Evolutionary conservation across 768 basidiomycete genomes (phyloP).

Genomic region (Leucogyrophana mollusca): DNA sequence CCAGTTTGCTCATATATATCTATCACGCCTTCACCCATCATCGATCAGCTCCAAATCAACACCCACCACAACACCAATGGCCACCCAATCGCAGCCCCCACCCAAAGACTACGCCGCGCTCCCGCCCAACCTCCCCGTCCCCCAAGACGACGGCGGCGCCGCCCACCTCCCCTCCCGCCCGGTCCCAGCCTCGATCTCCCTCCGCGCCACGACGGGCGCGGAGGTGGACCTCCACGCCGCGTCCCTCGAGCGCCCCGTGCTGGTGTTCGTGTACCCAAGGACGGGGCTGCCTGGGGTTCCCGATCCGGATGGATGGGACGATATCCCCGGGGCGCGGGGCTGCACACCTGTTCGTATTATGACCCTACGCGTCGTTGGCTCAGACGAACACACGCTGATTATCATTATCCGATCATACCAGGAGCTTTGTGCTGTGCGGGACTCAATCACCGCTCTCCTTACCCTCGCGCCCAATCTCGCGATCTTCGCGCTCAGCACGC

Average conservation of each 20-base stretch:
- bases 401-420: conserved; percentile 2
- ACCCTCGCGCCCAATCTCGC: conserved; percentile 1
- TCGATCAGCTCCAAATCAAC: too few species aligned
- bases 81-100: too few species aligned
- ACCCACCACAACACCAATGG: too few species aligned
- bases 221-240: conserved; percentile 9
- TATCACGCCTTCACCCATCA: too few species aligned
- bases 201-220: conserved; percentile 7
- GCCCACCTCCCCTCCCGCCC: conserved; percentile 8
- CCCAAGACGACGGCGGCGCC: conserved; percentile 11
- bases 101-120: conserved; percentile 13
- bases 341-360: conserved; percentile 23
- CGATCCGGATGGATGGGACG: conserved; percentile 17
- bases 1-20: conserved; percentile 50
- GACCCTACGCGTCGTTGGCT: neutral
- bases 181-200: conserved; percentile 5
- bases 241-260: conserved; percentile 15
- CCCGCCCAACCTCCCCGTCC: conserved; percentile 11
- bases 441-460: conserved; percentile 7
- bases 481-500: conserved; percentile 21
- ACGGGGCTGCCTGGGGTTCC: conserved; percentile 13
- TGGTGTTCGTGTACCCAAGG: conserved; percentile 22
- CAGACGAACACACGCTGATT: neutral
- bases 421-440: conserved; percentile 18
- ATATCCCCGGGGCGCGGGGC: conserved; percentile 20